phyloP scores from a whole-genome alignment of 164 flowering plant species.

The Dillenia suffruticosa region DNA sequence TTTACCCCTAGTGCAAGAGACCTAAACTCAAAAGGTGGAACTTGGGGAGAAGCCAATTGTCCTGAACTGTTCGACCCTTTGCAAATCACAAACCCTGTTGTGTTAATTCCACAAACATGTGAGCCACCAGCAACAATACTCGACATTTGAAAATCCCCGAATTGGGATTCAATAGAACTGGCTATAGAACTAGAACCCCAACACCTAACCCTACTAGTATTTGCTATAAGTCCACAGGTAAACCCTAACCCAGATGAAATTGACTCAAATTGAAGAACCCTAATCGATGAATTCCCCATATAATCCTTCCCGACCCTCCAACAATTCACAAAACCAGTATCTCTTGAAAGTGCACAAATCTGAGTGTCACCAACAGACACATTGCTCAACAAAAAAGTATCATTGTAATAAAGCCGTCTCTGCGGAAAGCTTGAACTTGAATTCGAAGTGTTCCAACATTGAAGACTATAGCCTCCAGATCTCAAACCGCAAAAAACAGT shows the following conservation, averaged over 20 bases:
- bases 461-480: constrained; percentile 52
- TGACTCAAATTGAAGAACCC: constrained; percentile 11
- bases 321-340: constrained; percentile 33
- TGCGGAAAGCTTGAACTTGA: constrained; percentile 7
- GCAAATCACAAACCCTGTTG: constrained; percentile 40
- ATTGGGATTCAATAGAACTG: constrained; percentile 11
- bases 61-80: constrained; percentile 45
- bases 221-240: constrained; percentile 54
- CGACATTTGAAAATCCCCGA: constrained; percentile 26
- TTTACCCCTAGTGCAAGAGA: constrained; percentile 42
- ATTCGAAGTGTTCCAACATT: constrained; percentile 59
- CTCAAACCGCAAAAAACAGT: constrained; percentile 66
- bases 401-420: constrained; percentile 40
- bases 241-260: constrained; percentile 63
- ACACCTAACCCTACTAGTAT: constrained; percentile 33
- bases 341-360: constrained; percentile 51
- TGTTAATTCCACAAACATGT: constrained; percentile 58
- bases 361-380: constrained; percentile 61
- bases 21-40: constrained; percentile 16
- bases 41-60: constrained; percentile 34
- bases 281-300: constrained; percentile 1
- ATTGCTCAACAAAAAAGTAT: constrained; percentile 23
- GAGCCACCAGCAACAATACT: constrained; percentile 55
- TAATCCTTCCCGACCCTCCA: constrained; percentile 44
- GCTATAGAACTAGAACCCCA: constrained; percentile 22